Percentiles rank a stretch among this genome's conserved stretches.
These are phyloP conservation scores for Coniochaeta ligniaria DNA, from an alignment of 2,329 filamentous ascomycete genomes.

Conservation along the genomic window DNA sequence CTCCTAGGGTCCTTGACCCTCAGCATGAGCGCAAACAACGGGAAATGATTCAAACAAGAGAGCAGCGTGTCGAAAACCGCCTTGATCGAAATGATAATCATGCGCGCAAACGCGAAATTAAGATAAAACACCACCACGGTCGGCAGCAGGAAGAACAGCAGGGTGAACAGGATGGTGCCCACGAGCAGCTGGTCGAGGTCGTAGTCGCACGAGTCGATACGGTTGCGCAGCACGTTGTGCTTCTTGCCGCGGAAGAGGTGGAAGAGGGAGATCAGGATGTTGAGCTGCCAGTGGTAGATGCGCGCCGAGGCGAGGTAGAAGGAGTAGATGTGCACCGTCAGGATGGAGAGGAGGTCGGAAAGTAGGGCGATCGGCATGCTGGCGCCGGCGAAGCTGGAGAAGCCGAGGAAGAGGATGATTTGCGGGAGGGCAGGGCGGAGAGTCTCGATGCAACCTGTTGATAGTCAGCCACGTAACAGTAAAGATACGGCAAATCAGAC, in stretches of 20 bases:
- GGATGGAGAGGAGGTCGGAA: constrained; percentile 82
- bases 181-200: constrained; percentile 94
- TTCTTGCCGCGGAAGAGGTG: constrained; percentile 98
- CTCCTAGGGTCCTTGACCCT: constrained; percentile 86
- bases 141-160: constrained; percentile 89
- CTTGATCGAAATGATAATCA: constrained; percentile 91
- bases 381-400: constrained; percentile 89
- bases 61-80: constrained; percentile 85
- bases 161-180: constrained; percentile 91
- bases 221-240: constrained; percentile 90
- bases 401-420: constrained; percentile 87
- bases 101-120: constrained; percentile 88
- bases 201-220: constrained; percentile 98
- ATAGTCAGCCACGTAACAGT: constrained; percentile 8
- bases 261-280: constrained; percentile 94
- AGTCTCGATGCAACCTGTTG: constrained; percentile 63
- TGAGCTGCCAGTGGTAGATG: constrained; percentile 98
- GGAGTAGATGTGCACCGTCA: constrained; percentile 94
- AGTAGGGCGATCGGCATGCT: constrained; percentile 96
- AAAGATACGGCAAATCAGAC: constrained; percentile 17
- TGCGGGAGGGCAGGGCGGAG: constrained; percentile 75
- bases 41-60: constrained; percentile 95
- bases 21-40: constrained; percentile 93
- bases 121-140: constrained; percentile 96
- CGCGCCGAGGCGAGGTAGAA: constrained; percentile 96